phyloP scores from a whole-genome alignment of 2,329 filamentous ascomycete species.

The Apiospora sp. region DNA sequence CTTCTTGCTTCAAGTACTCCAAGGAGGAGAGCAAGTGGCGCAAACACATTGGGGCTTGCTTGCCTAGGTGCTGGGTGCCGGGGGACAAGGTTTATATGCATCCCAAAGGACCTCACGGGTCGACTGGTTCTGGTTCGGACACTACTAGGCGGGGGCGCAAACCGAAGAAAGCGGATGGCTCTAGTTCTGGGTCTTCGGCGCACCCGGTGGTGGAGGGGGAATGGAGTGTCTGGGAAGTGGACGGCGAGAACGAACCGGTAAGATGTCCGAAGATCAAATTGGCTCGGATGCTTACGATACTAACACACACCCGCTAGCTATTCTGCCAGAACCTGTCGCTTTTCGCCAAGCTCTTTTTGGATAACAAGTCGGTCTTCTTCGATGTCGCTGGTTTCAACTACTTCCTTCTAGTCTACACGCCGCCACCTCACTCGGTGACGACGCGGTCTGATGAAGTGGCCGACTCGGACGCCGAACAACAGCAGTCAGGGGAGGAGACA shows the following conservation, averaged over 20 bases:
- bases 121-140: constrained; percentile 35
- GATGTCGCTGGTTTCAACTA: constrained; percentile 95
- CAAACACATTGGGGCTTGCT: constrained; percentile 66
- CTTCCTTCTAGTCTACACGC: constrained; percentile 84
- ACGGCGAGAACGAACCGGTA: constrained; percentile 83
- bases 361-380: constrained; percentile 98
- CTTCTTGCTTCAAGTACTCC: constrained; percentile 93
- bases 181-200: constrained; percentile 38
- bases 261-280: constrained; percentile 46
- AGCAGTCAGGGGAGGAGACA: constrained; percentile 12
- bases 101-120: constrained; percentile 53
- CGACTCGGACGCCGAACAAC: neutral
- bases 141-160: neutral
- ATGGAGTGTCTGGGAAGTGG: constrained; percentile 91
- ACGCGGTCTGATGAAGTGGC: neutral
- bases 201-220: constrained; percentile 56
- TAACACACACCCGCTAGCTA: constrained; percentile 56
- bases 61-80: constrained; percentile 58
- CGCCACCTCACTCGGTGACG: constrained; percentile 49
- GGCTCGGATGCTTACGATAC: neutral
- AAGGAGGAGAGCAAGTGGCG: constrained; percentile 66
- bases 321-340: constrained; percentile 96
- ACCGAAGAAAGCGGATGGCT: constrained; percentile 48
- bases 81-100: constrained; percentile 79
- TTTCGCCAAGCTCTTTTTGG: constrained; percentile 96